Conservation (phyloP, 1,139 yeast genomes). For the Saccharomyces hybrid region DNA sequence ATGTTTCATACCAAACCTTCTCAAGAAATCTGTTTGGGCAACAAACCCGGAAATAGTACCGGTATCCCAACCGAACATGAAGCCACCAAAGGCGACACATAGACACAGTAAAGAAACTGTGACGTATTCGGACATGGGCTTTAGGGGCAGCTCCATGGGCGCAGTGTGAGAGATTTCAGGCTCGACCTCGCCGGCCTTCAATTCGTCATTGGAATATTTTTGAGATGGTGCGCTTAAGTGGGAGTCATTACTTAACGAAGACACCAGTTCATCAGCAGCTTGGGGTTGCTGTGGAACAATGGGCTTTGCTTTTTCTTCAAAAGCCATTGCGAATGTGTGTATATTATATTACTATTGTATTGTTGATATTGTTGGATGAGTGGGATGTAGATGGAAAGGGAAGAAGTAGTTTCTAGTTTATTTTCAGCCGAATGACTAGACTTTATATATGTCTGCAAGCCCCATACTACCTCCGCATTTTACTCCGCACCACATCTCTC, state of each 20-base stretch:
- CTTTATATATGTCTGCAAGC: background rate
- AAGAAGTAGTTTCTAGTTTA: too few species aligned
- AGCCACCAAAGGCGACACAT: constrained; percentile 57
- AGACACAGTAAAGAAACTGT: constrained; percentile 30
- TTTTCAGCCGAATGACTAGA: background rate
- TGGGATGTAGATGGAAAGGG: too few species aligned
- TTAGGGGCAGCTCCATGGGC: constrained; percentile 30
- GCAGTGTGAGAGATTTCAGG: background rate
- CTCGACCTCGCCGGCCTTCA: background rate
- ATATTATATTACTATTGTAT: background rate
- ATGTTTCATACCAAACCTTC: constrained; percentile 46
- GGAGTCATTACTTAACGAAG: background rate
- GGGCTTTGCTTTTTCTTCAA: background rate
- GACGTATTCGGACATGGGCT: constrained; percentile 35
- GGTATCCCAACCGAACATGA: constrained; percentile 67
- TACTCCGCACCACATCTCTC: background rate
- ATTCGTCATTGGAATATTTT: background rate
- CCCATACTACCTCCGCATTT: background rate
- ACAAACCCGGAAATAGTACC: constrained; percentile 35
- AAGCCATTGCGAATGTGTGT: background rate
- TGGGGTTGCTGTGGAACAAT: background rate
- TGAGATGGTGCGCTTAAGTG: background rate
- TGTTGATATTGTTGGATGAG: too few species aligned
- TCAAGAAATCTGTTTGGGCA: constrained; percentile 54
- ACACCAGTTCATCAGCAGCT: background rate